Evolutionary conservation across 495 filamentous ascomycete species (phyloP).

Genomic region (Podospora pseudopauciseta): DNA sequence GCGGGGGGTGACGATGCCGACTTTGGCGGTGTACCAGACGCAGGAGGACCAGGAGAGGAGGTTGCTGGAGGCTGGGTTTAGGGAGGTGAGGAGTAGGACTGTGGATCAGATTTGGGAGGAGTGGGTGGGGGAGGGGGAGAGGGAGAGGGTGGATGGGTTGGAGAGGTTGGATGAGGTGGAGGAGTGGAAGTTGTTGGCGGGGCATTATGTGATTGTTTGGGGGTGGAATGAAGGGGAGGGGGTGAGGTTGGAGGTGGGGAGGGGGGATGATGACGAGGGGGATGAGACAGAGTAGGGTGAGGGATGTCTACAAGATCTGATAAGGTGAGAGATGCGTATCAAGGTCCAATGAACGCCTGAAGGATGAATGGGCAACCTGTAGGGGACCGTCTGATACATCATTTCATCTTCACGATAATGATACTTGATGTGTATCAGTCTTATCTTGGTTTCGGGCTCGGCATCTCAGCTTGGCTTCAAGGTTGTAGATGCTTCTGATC

Average conservation of each 20-base stretch:
- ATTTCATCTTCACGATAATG: too few relatives aligned
- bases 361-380: too few relatives aligned
- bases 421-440: too few relatives aligned
- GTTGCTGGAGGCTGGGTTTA: conserved; percentile 50
- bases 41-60: conserved; percentile 62
- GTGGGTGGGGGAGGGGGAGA: conserved; percentile 72
- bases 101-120: conserved; percentile 70
- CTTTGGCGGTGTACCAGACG: conserved; percentile 65
- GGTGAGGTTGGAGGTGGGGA: conserved; percentile 22
- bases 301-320: too few relatives aligned
- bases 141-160: conserved; percentile 68
- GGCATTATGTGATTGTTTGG: conserved; percentile 90
- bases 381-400: too few relatives aligned
- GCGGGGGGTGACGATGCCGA: conserved; percentile 81
- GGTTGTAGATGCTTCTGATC: too few relatives aligned
- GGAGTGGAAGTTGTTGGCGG: conserved; percentile 84
- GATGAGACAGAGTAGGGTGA: conserved; percentile 14
- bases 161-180: conserved; percentile 95
- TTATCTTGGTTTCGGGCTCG: too few relatives aligned
- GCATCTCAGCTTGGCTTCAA: too few relatives aligned
- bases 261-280: neutral
- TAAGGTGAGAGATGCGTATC: too few relatives aligned
- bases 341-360: too few relatives aligned
- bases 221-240: conserved; percentile 43
- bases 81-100: conserved; percentile 60